phyloP scores from a whole-genome alignment of 352 stramenopile genomes.

The Peronospora destructor region DNA sequence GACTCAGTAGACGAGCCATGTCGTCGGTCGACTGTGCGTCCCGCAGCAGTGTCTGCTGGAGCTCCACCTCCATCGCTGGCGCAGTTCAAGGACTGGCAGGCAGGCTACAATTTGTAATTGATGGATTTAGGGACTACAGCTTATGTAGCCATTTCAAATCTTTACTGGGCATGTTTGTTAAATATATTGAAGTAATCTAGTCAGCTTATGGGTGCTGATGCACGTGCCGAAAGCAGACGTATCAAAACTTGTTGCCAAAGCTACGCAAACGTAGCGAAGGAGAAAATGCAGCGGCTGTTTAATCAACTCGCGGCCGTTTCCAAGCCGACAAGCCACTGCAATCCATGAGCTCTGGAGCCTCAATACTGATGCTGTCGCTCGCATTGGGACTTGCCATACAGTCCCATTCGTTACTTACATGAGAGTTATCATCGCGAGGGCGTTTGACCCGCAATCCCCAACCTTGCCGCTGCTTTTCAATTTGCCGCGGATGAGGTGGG shows the following conservation, averaged over 20 bases:
- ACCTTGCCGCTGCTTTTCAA: conserved; percentile 45
- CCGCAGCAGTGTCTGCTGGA: conserved; percentile 31
- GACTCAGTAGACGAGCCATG: conserved; percentile 31
- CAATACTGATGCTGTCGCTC: conserved; percentile 17
- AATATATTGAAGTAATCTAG: conserved; percentile 34
- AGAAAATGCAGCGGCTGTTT: conserved; percentile 2
- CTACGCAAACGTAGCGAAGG: background rate
- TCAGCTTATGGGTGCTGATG: conserved; percentile 1
- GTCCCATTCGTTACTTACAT: conserved; percentile 32
- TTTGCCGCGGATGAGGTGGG: conserved; percentile 43
- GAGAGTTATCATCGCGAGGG: conserved; percentile 33
- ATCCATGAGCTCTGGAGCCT: conserved; percentile 36
- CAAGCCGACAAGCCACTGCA: conserved; percentile 33
- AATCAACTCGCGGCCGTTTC: conserved; percentile 63
- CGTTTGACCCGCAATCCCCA: conserved; percentile 53
- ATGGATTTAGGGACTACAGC: background rate
- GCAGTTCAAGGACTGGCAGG: conserved; percentile 4
- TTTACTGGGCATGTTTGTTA: conserved; percentile 15
- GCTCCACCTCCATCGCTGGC: conserved; percentile 14
- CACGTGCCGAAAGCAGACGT: conserved; percentile 9
- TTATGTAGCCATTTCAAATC: background rate
- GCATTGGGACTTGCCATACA: conserved; percentile 19
- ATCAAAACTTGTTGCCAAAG: conserved; percentile 4
- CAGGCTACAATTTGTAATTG: background rate
- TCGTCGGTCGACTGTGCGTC: conserved; percentile 36